Evolutionary conservation across 768 basidiomycete species (phyloP), one percentile per base, ranked within the genome.

Genomic region (Termitomyces eurrhizus): DNA sequence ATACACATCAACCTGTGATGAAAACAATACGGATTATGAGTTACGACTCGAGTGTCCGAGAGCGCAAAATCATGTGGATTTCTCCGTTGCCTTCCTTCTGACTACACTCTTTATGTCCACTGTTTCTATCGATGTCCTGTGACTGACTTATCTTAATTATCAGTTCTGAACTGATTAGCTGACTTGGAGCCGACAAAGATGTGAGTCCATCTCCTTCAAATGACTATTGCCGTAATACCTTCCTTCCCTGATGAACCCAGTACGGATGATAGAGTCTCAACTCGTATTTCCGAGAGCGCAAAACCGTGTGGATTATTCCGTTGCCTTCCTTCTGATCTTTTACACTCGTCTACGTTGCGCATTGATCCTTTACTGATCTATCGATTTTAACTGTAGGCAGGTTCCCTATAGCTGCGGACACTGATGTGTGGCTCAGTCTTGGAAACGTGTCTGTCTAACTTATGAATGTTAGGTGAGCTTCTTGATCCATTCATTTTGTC

Each of bases 271-370:
- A 59, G 62, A 67, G 64, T 65, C 49, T 58, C 35, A 61, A 66
- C 63, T 66, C 61, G 26, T 26, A 29, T 50, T 36, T 66, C 67
- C 67, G 63, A 66, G 67, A 66, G 65, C 63, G 67, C 67, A 64
- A 66, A 64, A 67, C 64, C 69, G 62, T 83, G 79, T 80, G 80
- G 79, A 82, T 75, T 66, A 68, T 62, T 77, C 82, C 82, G 79
- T 83, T 83, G 80, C 81, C 81, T 83, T 83, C 82, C 81, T 80
- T 79, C 79, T 78, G 80, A 81, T 62, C 51, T 58, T 63, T 50
- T n/a, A 36, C 36, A 18, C 7, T 26, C 29, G 3, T 50, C 45
- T 9, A 55, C 8, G 13, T 56, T 33, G 37, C 11, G 3, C 29
- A 14, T n/a, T 36, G 32, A 33, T 8, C 4, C 12, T 55, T 32